Evolutionary conservation across 257 asterid species (phyloP).

Genomic region (Fraxinus quadrangulata): DNA sequence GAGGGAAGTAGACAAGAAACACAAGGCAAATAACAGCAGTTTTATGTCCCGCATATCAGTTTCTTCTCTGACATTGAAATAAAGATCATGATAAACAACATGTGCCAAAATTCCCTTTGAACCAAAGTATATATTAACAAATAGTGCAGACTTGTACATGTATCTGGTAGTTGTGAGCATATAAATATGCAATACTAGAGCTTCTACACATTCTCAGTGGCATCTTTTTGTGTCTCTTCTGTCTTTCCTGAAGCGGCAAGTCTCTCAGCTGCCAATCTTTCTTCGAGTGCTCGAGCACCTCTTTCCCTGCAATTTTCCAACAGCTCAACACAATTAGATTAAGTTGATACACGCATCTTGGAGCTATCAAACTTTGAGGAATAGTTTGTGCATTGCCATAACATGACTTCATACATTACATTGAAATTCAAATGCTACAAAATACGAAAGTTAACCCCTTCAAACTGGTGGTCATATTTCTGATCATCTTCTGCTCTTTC

Average conservation of each 20-base stretch:
- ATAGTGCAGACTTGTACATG: conserved; percentile 31
- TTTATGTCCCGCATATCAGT: neutral
- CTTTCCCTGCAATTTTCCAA: conserved; percentile 66
- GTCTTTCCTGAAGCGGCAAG: conserved; percentile 54
- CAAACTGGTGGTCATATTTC: too few relatives aligned
- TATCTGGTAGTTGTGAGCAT: conserved; percentile 30
- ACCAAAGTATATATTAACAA: conserved; percentile 26
- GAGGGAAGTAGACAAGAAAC: neutral
- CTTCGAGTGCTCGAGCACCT: conserved; percentile 95
- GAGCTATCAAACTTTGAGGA: neutral
- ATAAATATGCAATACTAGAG: conserved; percentile 24
- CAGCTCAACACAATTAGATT: neutral
- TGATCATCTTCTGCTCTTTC: too few relatives aligned
- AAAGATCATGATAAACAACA: conserved; percentile 14
- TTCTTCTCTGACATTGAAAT: neutral
- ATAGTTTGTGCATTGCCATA: too few relatives aligned
- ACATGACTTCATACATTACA: too few relatives aligned
- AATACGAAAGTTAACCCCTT: too few relatives aligned
- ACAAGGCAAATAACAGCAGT: neutral
- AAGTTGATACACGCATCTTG: neutral
- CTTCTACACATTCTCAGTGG: conserved; percentile 61
- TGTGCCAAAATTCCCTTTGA: conserved; percentile 26
- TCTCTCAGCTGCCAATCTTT: conserved; percentile 81
- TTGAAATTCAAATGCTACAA: too few relatives aligned
- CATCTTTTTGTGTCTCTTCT: conserved; percentile 56